A percentile compares a stretch with the other conserved stretches of the same genome.
These are phyloP conservation scores for Cubamyces sp. DNA, from an alignment of 768 basidiomycete species.

Conservation along the genomic window DNA sequence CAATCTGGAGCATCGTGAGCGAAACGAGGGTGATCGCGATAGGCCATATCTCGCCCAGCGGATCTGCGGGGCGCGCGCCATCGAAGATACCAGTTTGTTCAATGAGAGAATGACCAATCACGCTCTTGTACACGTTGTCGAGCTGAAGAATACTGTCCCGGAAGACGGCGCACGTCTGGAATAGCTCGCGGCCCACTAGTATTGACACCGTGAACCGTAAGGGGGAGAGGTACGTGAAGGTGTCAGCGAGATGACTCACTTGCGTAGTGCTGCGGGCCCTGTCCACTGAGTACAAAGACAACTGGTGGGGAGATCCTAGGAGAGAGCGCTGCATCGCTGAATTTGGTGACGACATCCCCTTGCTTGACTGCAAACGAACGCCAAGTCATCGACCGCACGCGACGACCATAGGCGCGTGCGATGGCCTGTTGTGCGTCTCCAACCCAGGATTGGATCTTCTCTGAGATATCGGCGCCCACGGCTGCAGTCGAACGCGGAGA, in stretches of 20 bases:
- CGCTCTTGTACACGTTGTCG: slow-evolving; percentile 38
- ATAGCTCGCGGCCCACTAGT: slow-evolving; percentile 44
- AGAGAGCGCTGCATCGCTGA: slow-evolving; percentile 36
- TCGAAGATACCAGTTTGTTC: slow-evolving; percentile 42
- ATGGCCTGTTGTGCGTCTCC: not conserved
- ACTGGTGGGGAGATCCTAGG: slow-evolving; percentile 36
- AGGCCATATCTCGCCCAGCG: slow-evolving; percentile 33
- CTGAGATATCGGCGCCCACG: slow-evolving; percentile 7
- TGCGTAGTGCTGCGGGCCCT: slow-evolving; percentile 44
- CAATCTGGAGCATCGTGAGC: slow-evolving; percentile 50
- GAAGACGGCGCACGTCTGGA: slow-evolving; percentile 41
- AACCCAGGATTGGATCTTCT: not conserved
- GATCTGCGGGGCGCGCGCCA: slow-evolving; percentile 14
- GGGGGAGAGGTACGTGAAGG: too few relatives aligned
- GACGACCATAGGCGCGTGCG: slow-evolving; percentile 19
- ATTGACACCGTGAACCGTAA: not conserved
- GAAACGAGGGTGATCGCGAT: slow-evolving; percentile 46
- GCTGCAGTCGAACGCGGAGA: slow-evolving; percentile 38
- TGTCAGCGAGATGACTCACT: slow-evolving; percentile 34
- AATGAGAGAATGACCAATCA: slow-evolving; percentile 43
- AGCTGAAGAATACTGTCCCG: slow-evolving; percentile 42
- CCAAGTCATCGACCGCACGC: slow-evolving; percentile 28
- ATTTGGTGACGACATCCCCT: slow-evolving; percentile 7
- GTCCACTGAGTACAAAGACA: slow-evolving; percentile 45
- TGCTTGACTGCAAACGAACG: slow-evolving; percentile 21